phyloP scores from a whole-genome alignment of 192 early-diverging fungal genomes.

The Umbelopsis sp. region DNA sequence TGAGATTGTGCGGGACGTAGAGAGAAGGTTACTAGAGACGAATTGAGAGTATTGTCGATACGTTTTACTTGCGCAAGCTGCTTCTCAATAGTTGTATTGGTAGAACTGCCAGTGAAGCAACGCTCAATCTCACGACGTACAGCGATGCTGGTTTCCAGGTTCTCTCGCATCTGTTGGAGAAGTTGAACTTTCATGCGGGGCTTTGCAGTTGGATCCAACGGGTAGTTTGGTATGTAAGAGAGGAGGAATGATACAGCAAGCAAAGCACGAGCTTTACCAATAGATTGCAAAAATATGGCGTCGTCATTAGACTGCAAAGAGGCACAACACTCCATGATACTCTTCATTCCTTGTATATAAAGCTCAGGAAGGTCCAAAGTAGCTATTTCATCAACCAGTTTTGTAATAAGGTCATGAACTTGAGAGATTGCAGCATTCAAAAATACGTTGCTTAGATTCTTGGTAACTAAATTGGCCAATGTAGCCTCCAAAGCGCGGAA shows the following conservation, averaged over 20 bases:
- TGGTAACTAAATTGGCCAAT: neutral
- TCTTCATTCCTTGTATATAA: neutral
- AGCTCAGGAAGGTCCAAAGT: neutral
- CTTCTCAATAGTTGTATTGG: conserved; percentile 41
- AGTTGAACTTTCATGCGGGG: conserved; percentile 66
- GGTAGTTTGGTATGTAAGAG: conserved; percentile 76
- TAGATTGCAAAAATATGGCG: conserved; percentile 23
- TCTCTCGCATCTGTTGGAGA: conserved; percentile 55
- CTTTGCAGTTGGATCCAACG: conserved; percentile 83
- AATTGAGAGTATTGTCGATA: conserved; percentile 40
- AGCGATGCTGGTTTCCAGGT: conserved; percentile 55
- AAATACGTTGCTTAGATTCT: neutral
- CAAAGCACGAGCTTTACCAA: conserved; percentile 61
- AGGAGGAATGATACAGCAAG: conserved; percentile 62
- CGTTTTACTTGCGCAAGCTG: conserved; percentile 31
- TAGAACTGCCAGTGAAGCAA: conserved; percentile 60
- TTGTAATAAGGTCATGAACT: neutral
- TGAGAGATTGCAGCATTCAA: neutral
- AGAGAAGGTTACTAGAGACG: conserved; percentile 50
- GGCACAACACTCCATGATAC: neutral
- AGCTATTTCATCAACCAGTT: neutral
- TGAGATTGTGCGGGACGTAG: conserved; percentile 66
- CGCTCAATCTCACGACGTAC: conserved; percentile 59
- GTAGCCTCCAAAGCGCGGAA: neutral
- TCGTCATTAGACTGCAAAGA: neutral